Evolutionary conservation across 768 basidiomycete species (phyloP), one percentile per base, ranked within the genome.

Genomic region (Pisolithus orientalis): DNA sequence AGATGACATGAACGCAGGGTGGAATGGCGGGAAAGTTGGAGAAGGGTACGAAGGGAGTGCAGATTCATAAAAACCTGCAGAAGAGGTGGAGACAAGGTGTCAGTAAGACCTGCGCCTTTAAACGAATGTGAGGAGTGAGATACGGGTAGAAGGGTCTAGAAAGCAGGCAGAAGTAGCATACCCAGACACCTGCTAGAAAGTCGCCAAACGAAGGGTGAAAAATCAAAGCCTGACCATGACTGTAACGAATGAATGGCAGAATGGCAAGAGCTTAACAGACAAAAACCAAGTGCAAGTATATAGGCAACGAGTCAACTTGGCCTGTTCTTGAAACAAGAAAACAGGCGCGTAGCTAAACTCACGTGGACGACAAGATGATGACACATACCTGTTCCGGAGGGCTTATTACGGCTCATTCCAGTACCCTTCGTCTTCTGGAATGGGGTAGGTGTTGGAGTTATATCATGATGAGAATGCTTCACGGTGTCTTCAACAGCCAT

Each of bases 321-420:
- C 38, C 21, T 37, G 21, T 11, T 27, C 29, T 16, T 28, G 25
- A 45, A 13, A 9, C 44, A 5, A 44, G 44, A 25, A 21, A 27
- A 17, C 50, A 51, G 40, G 14, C 43, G 50, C 29, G 42, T 50
- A 50, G 39, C 45, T 13, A 28, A 14, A 25, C 44, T 17, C 53
- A 54, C 49, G 53, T 54, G 53, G 28, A 54, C 54, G 44, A 55
- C 44, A 48, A 21, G 21, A 39, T 46, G 52, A 53, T 44, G 52
- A 57, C 44, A 59, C 59, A 59, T 57, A 61, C 59, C 59, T 47
- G 52, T 59, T 56, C 53, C 46, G 48, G 51, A 40, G 37, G 38
- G 24, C 27, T 39, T 44, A 25, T 31, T 40, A 31, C 17, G n/a
- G n/a, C 21, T 27, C 11, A 27, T 28, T 24, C 25, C 25, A 37